These are phyloP conservation scores for Selaginella tamariscina DNA, from an alignment of 75 land plant genomes.

Conservation along the genomic window DNA sequence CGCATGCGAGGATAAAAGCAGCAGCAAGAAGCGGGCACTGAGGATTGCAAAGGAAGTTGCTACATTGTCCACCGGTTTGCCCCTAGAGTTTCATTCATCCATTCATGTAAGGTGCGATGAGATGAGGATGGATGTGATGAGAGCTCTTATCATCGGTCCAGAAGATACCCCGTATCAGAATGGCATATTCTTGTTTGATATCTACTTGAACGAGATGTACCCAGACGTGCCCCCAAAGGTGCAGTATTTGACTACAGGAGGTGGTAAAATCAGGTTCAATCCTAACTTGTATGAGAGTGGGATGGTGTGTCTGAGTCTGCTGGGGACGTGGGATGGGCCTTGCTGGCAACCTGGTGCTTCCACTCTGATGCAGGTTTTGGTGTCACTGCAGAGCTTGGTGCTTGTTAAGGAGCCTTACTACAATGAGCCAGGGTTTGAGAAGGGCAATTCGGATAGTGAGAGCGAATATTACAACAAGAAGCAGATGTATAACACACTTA, in stretches of 20 bases:
- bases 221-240: slow-evolving; percentile 32
- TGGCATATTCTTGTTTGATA: slow-evolving; percentile 35
- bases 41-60: slow-evolving; percentile 27
- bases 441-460: slow-evolving; percentile 14
- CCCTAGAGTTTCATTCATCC: slow-evolving; percentile 34
- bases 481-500: slow-evolving; percentile 25
- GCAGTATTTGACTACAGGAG: slow-evolving; percentile 35
- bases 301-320: slow-evolving; percentile 34
- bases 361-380: slow-evolving; percentile 35
- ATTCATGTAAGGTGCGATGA: slow-evolving; percentile 33
- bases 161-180: slow-evolving; percentile 37
- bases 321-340: slow-evolving; percentile 39
- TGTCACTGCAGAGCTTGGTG: slow-evolving; percentile 33
- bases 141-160: slow-evolving; percentile 32
- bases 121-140: slow-evolving; percentile 24
- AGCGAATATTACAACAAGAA: slow-evolving; percentile 20
- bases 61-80: slow-evolving; percentile 22
- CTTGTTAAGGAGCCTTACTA: slow-evolving; percentile 31
- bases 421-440: slow-evolving; percentile 36
- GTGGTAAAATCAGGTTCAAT: slow-evolving; percentile 39
- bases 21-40: slow-evolving; percentile 27
- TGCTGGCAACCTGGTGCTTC: slow-evolving; percentile 32
- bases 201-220: no score
- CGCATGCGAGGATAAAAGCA: no score
- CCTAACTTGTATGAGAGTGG: slow-evolving; percentile 34